These are phyloP conservation scores for Apostasia ramifera DNA, from an alignment of 106 monocot species.

Conservation along the genomic window DNA sequence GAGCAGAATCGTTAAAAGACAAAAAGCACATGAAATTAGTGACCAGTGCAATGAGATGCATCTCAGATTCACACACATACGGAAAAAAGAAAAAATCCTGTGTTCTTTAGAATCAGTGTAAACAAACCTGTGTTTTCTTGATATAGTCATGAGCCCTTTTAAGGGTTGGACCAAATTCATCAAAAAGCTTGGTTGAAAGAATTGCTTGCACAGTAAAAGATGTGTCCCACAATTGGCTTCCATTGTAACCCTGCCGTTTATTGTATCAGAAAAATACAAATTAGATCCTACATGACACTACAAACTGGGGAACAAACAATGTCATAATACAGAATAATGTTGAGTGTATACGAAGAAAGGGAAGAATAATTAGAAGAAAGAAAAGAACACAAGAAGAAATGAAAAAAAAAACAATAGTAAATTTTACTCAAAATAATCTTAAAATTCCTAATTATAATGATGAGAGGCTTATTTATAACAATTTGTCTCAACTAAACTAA, in stretches of 20 bases:
- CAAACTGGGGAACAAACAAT: not conserved
- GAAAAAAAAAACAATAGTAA: too few species aligned
- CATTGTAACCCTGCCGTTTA: conserved; percentile 55
- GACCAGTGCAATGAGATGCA: not conserved
- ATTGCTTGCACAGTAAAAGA: conserved; percentile 84
- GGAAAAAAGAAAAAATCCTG: too few species aligned
- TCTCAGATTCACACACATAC: not conserved
- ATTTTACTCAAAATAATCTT: too few species aligned
- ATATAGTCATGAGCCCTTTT: conserved; percentile 64
- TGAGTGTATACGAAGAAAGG: too few species aligned
- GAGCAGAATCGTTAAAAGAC: conserved; percentile 1
- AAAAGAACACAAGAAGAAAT: too few species aligned
- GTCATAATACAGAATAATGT: not conserved
- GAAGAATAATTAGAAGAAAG: too few species aligned
- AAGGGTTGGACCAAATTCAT: conserved; percentile 61
- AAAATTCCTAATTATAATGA: too few species aligned
- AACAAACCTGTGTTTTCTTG: conserved; percentile 66
- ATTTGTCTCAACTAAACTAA: too few species aligned
- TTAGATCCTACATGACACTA: not conserved
- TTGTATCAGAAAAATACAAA: conserved; percentile 2
- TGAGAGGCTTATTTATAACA: too few species aligned
- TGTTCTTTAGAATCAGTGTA: too few species aligned
- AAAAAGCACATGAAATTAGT: not conserved
- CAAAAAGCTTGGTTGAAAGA: conserved; percentile 43
- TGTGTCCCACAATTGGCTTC: conserved; percentile 93